phyloP scores from a whole-genome alignment of 257 asterid species.

The Rubia yunnanensis region DNA sequence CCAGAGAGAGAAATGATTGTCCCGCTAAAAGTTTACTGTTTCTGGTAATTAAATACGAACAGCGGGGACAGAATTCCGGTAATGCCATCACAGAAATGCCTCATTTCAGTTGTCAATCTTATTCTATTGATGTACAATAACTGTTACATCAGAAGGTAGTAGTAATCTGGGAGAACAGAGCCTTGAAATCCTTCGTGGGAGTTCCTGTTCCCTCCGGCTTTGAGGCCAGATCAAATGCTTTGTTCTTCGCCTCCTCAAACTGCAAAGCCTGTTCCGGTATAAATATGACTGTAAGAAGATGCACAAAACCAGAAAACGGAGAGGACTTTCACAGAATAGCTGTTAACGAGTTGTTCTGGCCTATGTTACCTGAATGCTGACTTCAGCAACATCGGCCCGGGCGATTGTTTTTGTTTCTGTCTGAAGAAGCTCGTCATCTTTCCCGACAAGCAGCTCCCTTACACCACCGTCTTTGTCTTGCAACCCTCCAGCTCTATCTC shows the following conservation, averaged over 20 bases:
- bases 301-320: neutral
- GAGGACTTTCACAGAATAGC: neutral
- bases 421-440: constrained; percentile 83
- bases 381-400: constrained; percentile 91
- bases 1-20: neutral
- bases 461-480: constrained; percentile 89
- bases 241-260: constrained; percentile 72
- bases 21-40: neutral
- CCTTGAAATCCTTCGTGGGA: constrained; percentile 77
- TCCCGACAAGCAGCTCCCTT: constrained; percentile 74
- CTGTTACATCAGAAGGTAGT: constrained; percentile 45
- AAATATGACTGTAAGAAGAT: constrained; percentile 1
- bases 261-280: constrained; percentile 49
- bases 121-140: neutral
- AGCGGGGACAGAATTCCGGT: neutral
- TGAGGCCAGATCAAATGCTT: constrained; percentile 85
- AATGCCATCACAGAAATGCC: neutral
- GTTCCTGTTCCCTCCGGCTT: constrained; percentile 81
- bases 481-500: constrained; percentile 84
- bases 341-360: neutral
- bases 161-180: constrained; percentile 62
- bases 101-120: neutral
- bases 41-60: neutral
- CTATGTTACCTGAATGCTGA: constrained; percentile 63
- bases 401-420: constrained; percentile 70